Evolutionary conservation across 148 eudicot genomes (phyloP).

Genomic region (Spergularia bocconei): DNA sequence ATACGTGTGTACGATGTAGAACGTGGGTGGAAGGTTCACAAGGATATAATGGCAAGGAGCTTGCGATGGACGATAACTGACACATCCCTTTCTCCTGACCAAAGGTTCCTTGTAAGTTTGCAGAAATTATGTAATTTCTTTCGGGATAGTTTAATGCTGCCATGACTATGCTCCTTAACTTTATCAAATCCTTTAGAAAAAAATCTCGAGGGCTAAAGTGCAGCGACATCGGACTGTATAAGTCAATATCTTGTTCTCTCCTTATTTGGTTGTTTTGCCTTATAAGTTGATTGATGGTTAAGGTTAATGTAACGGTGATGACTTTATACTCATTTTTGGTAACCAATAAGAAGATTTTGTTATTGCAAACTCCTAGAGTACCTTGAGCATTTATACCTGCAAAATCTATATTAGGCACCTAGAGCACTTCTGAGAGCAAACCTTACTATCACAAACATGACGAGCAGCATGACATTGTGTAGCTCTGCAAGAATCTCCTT

Average conservation of each 20-base stretch:
- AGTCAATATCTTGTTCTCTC: background rate
- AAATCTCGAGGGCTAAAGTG: background rate
- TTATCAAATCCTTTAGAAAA: background rate
- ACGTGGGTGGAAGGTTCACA: slow-evolving; percentile 66
- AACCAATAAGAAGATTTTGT: too few relatives aligned
- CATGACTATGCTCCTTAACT: background rate
- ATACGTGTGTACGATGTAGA: slow-evolving; percentile 74
- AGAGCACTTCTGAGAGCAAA: too few relatives aligned
- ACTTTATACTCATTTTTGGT: too few relatives aligned
- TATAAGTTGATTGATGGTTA: background rate
- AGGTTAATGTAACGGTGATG: too few relatives aligned
- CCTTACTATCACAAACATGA: too few relatives aligned
- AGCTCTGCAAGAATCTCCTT: too few relatives aligned
- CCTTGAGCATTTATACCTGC: too few relatives aligned
- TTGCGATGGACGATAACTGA: slow-evolving; percentile 91
- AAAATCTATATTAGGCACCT: too few relatives aligned
- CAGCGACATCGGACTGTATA: too few relatives aligned
- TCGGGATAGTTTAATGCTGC: background rate
- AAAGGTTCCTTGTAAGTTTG: slow-evolving; percentile 54
- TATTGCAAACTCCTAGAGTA: too few relatives aligned
- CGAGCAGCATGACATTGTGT: too few relatives aligned
- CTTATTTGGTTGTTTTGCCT: background rate
- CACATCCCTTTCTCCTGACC: slow-evolving; percentile 82
- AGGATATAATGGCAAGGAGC: slow-evolving; percentile 66
- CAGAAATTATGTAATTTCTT: background rate